These are phyloP conservation scores for Xerocomellus amylosporus DNA, from an alignment of 768 basidiomycete genomes.

Conservation along the genomic window DNA sequence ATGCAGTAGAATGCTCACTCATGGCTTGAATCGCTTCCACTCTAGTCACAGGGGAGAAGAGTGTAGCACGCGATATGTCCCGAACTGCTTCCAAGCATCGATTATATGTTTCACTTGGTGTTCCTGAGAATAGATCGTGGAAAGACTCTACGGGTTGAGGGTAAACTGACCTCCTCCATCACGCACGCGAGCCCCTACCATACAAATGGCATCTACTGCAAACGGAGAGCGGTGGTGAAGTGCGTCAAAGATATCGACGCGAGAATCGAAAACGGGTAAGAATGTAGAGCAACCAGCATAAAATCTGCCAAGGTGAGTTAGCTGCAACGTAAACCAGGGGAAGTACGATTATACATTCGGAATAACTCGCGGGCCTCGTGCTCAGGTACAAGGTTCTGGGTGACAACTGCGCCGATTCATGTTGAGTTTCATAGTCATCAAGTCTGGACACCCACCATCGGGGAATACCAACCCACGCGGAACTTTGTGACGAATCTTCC, in stretches of 20 bases:
- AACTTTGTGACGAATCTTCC: conserved; percentile 64
- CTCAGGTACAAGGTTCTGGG: conserved; percentile 77
- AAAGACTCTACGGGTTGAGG: not conserved
- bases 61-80: conserved; percentile 75
- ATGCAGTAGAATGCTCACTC: conserved; percentile 52
- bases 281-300: conserved; percentile 93
- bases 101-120: conserved; percentile 68
- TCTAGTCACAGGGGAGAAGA: conserved; percentile 83
- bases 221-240: conserved; percentile 90
- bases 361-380: conserved; percentile 84
- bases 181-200: conserved; percentile 87
- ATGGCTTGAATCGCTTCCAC: conserved; percentile 91
- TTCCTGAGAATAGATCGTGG: conserved; percentile 42
- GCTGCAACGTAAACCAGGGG: conserved; percentile 9
- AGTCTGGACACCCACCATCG: conserved; percentile 53
- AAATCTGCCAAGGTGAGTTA: conserved; percentile 50
- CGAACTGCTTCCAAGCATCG: conserved; percentile 84
- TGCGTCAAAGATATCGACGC: conserved; percentile 80
- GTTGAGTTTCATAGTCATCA: not conserved
- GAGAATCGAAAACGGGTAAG: conserved; percentile 81
- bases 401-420: conserved; percentile 56
- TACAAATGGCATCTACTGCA: conserved; percentile 88
- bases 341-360: conserved; percentile 53
- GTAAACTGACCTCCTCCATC: conserved; percentile 76
- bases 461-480: conserved; percentile 64